phyloP scores from a whole-genome alignment of 495 filamentous ascomycete genomes.

The Talaromyces adpressus region DNA sequence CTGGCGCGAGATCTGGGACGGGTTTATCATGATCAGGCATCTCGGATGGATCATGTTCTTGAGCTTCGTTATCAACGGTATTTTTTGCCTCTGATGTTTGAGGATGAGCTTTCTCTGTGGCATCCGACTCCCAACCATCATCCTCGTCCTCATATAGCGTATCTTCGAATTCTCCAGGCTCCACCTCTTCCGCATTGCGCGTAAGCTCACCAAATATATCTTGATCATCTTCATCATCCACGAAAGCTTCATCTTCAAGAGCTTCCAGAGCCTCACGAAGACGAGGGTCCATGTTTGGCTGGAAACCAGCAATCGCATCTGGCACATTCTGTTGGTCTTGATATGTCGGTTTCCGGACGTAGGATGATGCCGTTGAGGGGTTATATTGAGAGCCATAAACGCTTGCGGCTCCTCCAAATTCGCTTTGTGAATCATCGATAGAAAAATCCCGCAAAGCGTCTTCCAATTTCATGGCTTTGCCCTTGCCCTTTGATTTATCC shows the following conservation, averaged over 20 bases:
- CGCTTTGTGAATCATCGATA: conserved; percentile 44
- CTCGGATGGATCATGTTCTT: conserved; percentile 25
- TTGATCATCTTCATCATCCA: conserved; percentile 74
- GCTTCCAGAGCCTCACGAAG: conserved; percentile 90
- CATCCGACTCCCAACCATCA: conserved; percentile 90
- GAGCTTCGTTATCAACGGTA: conserved; percentile 11
- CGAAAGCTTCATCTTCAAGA: conserved; percentile 91
- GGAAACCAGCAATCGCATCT: conserved; percentile 83
- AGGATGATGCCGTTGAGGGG: conserved; percentile 50
- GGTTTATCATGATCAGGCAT: conserved; percentile 38
- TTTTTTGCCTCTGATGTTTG: conserved; percentile 32
- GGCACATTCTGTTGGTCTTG: conserved; percentile 92
- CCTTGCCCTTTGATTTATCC: conserved; percentile 48
- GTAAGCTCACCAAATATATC: conserved; percentile 77
- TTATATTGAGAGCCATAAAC: conserved; percentile 28
- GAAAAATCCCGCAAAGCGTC: conserved; percentile 68
- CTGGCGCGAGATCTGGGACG: conserved; percentile 33
- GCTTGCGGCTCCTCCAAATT: conserved; percentile 28
- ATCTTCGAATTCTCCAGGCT: conserved; percentile 60
- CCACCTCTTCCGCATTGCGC: conserved; percentile 63
- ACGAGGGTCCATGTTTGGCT: conserved; percentile 96
- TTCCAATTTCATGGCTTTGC: conserved; percentile 68
- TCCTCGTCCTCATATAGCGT: conserved; percentile 53
- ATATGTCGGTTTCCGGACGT: conserved; percentile 66
- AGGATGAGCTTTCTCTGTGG: conserved; percentile 66